Percentiles rank a stretch among this genome's conserved stretches.
Conservation (phyloP, 208 protist genomes). For the Trypanosoma brucei region DNA sequence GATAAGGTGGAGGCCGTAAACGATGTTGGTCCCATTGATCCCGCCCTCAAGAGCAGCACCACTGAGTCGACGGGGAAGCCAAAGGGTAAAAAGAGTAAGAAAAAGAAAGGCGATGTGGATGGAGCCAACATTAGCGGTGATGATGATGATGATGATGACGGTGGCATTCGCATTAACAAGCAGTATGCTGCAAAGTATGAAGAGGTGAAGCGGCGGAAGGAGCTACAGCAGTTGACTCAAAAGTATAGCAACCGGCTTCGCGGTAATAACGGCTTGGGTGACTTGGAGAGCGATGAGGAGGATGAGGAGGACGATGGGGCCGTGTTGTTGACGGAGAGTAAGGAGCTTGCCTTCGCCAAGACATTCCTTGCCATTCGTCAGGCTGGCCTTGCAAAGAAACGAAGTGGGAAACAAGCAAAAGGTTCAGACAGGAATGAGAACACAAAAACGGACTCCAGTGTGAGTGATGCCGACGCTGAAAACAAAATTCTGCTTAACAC, state of each 20-base stretch:
- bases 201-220: slow-evolving; percentile 85
- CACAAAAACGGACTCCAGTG: not conserved
- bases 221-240: slow-evolving; percentile 75
- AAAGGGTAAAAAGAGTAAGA: too few species aligned
- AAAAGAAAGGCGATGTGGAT: not conserved
- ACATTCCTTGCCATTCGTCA: slow-evolving; percentile 71
- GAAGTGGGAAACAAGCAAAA: not conserved
- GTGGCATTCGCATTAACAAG: slow-evolving; percentile 62
- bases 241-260: slow-evolving; percentile 72
- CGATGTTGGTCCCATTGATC: too few species aligned
- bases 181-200: slow-evolving; percentile 82
- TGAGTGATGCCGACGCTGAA: slow-evolving; percentile 8
- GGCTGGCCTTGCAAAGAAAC: slow-evolving; percentile 27
- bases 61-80: too few species aligned
- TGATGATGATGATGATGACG: slow-evolving; percentile 13
- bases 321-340: slow-evolving; percentile 69
- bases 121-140: not conserved
- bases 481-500: slow-evolving; percentile 17
- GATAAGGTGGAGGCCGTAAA: too few species aligned
- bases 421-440: slow-evolving; percentile 1
- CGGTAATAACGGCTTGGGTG: slow-evolving; percentile 27
- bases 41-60: too few species aligned
- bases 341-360: slow-evolving; percentile 80
- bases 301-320: slow-evolving; percentile 80
- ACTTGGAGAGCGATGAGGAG: slow-evolving; percentile 54